Conservation (phyloP, 2,329 filamentous ascomycete genomes). For the Microdochium trichocladiopsis region DNA sequence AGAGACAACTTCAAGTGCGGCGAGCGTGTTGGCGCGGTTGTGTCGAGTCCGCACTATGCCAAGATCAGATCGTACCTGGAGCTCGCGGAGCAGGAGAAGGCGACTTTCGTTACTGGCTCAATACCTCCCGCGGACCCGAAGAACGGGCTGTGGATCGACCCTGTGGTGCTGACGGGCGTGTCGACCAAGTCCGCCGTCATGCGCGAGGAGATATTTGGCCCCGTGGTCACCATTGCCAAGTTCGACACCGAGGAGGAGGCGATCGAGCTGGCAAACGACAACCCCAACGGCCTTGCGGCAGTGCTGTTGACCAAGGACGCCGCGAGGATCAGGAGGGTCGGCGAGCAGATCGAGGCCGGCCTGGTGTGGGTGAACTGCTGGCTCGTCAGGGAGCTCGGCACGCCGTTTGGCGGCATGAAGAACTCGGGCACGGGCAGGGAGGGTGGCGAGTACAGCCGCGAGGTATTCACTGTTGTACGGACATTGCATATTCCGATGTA, state of each 20-base stretch:
- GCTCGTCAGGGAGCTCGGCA: conserved; percentile 26
- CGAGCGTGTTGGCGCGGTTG: conserved; percentile 36
- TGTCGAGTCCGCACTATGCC: conserved; percentile 17
- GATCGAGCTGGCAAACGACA: conserved; percentile 55
- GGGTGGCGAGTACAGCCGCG: conserved; percentile 36
- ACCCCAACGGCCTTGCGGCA: conserved; percentile 34
- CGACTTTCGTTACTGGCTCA: conserved; percentile 13
- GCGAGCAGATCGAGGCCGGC: conserved; percentile 43
- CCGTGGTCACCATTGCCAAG: conserved; percentile 45
- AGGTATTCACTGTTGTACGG: conserved; percentile 41
- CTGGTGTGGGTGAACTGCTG: conserved; percentile 60
- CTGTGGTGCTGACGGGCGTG: conserved; percentile 36
- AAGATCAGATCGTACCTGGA: conserved; percentile 17
- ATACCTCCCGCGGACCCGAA: conserved; percentile 8
- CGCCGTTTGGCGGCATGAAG: conserved; percentile 44
- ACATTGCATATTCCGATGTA: conserved; percentile 21
- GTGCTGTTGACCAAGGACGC: conserved; percentile 53
- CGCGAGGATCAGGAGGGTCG: conserved; percentile 43
- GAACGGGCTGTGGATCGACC: conserved; percentile 36
- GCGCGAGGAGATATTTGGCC: conserved; percentile 50
- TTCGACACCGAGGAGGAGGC: conserved; percentile 59
- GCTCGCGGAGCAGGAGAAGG: conserved; percentile 12
- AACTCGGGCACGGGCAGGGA: conserved; percentile 41
- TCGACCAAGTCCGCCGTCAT: conserved; percentile 36
- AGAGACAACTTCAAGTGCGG: conserved; percentile 35